A percentile compares a stretch with the other conserved stretches of the same genome.
Conservation (phyloP, 768 basidiomycete species). For the Tricholoma hemisulphureum region DNA sequence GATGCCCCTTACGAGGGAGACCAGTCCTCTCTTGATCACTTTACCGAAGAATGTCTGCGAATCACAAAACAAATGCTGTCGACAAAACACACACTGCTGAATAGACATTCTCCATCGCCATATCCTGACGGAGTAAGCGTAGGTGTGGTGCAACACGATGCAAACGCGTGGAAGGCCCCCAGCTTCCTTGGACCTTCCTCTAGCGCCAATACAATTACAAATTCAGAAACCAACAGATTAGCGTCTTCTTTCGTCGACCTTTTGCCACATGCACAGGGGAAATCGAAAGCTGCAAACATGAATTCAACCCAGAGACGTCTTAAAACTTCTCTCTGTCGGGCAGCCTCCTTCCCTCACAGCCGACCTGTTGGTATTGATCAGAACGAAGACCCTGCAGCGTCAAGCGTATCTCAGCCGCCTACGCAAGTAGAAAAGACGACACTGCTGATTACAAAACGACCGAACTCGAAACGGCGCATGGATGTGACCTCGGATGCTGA, state of each 20-base stretch:
- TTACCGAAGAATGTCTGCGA: background rate
- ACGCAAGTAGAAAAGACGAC: background rate
- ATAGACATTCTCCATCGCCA: background rate
- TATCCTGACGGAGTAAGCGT: background rate
- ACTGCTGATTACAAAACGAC: background rate
- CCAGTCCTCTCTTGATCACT: slow-evolving; percentile 2
- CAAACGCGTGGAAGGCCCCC: slow-evolving; percentile 17
- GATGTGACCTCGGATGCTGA: slow-evolving; percentile 2
- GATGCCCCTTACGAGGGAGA: slow-evolving; percentile 9
- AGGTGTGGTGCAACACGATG: slow-evolving; percentile 13
- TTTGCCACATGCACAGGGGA: background rate
- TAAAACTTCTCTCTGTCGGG: background rate
- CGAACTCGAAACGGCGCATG: slow-evolving; percentile 8
- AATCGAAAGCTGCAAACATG: background rate
- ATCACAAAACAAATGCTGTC: too few relatives aligned
- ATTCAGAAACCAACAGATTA: background rate
- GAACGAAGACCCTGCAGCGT: slow-evolving; percentile 5
- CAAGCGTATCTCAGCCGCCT: background rate
- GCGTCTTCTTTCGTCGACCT: background rate
- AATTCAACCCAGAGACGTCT: background rate
- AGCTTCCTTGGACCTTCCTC: slow-evolving; percentile 14
- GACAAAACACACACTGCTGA: background rate
- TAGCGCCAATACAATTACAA: background rate
- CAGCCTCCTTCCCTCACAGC: background rate
- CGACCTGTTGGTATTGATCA: slow-evolving; percentile 3